phyloP scores from a whole-genome alignment of 257 asterid species.

The Nicotiana otophora region DNA sequence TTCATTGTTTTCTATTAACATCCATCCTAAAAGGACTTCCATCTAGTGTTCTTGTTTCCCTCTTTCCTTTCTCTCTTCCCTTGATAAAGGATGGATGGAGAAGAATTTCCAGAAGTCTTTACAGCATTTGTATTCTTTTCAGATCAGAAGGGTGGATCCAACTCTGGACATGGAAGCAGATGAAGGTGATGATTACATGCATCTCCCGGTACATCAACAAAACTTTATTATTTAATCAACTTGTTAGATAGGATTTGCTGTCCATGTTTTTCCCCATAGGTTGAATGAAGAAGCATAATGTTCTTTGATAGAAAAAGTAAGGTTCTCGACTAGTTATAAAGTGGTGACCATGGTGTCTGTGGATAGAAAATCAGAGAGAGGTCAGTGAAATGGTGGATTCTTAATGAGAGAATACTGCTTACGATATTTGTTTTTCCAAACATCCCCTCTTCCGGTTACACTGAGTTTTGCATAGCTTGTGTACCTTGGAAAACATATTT shows the following conservation, averaged over 20 bases:
- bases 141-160: constrained; percentile 96
- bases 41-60: not conserved
- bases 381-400: not conserved
- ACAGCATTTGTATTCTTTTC: constrained; percentile 21
- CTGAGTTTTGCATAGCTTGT: too few species aligned
- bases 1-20: not conserved
- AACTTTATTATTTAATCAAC: constrained; percentile 10
- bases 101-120: constrained; percentile 11
- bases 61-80: not conserved
- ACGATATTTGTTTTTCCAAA: too few species aligned
- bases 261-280: not conserved
- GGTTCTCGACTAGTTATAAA: not conserved
- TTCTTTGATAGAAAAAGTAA: too few species aligned
- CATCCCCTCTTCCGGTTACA: too few species aligned
- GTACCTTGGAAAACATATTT: too few species aligned
- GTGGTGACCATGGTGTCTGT: not conserved
- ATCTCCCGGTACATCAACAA: constrained; percentile 61
- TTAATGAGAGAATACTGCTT: too few species aligned
- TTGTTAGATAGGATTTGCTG: not conserved
- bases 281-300: not conserved
- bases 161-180: constrained; percentile 93
- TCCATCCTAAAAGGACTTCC: not conserved
- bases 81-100: not conserved
- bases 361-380: not conserved
- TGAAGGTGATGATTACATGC: constrained; percentile 86